Evolutionary conservation across 306 rosid species (phyloP).

Genomic region (Crataegus laevigata): DNA sequence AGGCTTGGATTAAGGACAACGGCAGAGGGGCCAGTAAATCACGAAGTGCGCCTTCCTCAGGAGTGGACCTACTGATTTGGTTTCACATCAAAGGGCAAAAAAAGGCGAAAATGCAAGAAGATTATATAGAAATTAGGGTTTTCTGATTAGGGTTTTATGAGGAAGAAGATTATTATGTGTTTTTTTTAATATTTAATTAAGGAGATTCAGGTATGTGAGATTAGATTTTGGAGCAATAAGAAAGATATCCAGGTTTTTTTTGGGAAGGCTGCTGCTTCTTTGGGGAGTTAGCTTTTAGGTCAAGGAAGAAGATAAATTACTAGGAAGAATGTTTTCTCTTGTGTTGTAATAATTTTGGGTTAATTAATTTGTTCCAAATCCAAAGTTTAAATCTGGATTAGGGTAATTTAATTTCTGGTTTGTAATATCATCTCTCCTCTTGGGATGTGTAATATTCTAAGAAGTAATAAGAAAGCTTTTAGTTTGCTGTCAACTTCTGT

Average conservation of each 20-base stretch:
- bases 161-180: neutral
- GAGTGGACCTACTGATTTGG: slow-evolving; percentile 71
- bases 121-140: slow-evolving; percentile 4
- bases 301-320: slow-evolving; percentile 6
- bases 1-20: slow-evolving; percentile 32
- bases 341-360: slow-evolving; percentile 30
- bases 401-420: neutral
- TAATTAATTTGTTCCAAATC: slow-evolving; percentile 17
- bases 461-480: neutral
- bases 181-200: neutral
- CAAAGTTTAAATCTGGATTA: neutral
- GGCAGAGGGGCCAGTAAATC: slow-evolving; percentile 31
- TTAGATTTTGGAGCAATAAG: slow-evolving; percentile 43
- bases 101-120: slow-evolving; percentile 1
- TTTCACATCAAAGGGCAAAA: neutral
- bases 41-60: slow-evolving; percentile 60
- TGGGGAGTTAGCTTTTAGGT: slow-evolving; percentile 25
- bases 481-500: neutral
- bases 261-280: slow-evolving; percentile 25
- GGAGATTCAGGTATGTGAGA: slow-evolving; percentile 39
- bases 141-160: slow-evolving; percentile 6
- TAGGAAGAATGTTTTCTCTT: neutral
- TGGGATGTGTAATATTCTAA: slow-evolving; percentile 5
- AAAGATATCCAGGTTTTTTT: slow-evolving; percentile 34
- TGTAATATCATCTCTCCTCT: neutral